A percentile compares a stretch with the other conserved stretches of the same genome.
These are phyloP conservation scores for Eudorina sp. DNA, from an alignment of 139 green algal genomes.

Conservation along the genomic window DNA sequence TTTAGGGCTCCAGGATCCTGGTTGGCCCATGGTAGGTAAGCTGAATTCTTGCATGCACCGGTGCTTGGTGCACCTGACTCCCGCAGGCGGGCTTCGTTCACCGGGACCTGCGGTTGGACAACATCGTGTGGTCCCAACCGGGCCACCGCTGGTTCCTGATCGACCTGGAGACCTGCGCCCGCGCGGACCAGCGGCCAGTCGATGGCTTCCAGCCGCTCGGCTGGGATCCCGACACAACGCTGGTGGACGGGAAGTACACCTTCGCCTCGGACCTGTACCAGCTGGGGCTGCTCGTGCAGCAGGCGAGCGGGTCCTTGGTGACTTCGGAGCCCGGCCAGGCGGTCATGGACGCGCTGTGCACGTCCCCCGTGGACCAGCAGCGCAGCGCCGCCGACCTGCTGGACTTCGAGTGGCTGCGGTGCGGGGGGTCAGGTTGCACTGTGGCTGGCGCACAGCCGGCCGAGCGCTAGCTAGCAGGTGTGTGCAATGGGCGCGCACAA, in stretches of 20 bases:
- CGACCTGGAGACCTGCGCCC: slow-evolving; percentile 34
- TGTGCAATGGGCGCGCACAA: too few species aligned
- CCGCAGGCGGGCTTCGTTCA: slow-evolving; percentile 35
- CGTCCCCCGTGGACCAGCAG: slow-evolving; percentile 11
- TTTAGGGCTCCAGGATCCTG: too few species aligned
- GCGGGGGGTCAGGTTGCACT: slow-evolving; percentile 4
- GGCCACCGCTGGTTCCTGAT: slow-evolving; percentile 43
- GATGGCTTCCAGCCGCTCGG: slow-evolving; percentile 4
- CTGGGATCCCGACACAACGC: slow-evolving; percentile 29
- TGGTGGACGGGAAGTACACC: slow-evolving; percentile 25
- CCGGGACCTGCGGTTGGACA: slow-evolving; percentile 41
- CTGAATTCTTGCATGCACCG: too few species aligned
- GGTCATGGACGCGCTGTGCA: slow-evolving; percentile 11
- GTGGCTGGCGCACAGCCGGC: slow-evolving; percentile 5
- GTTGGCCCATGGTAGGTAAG: too few species aligned
- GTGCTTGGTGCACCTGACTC: too few species aligned
- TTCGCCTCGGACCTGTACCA: slow-evolving; percentile 30
- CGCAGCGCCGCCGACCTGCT: slow-evolving; percentile 14
- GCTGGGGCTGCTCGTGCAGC: slow-evolving; percentile 22
- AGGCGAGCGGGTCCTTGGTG: slow-evolving; percentile 10
- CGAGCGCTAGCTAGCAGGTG: slow-evolving; percentile 4
- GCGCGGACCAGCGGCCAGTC: slow-evolving; percentile 8
- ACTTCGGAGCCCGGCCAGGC: background rate
- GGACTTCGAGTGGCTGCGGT: slow-evolving; percentile 28
- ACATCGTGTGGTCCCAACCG: slow-evolving; percentile 25